Base-by-base conservation (phyloP, 2,329 filamentous ascomycete species). In the Penicillium verrucosum region DNA sequence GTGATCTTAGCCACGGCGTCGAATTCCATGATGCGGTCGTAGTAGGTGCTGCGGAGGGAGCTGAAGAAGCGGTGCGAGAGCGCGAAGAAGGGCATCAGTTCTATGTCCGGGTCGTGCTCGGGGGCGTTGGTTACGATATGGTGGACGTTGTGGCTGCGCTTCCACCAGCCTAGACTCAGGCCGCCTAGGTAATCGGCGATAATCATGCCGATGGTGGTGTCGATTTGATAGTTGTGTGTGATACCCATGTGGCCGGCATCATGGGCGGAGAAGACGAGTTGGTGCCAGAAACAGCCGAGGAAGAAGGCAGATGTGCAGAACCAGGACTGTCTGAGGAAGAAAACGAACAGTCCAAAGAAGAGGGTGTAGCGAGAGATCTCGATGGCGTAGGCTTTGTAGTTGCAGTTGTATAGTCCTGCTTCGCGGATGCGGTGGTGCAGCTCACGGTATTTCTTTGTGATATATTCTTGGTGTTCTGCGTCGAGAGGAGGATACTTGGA, bases 201-300 rank as follows among this genome's bases (percentile, higher is more conserved):
- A 63, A 94, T 77, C 69, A 97, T 96, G 49, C 91, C 92, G 59
- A 97, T 90, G 49, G 87, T 80, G 2, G 87, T 89, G 73, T 97
- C 94, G 34, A 85, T 75, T 46, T 88, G 85, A 70, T 92, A 97
- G 70, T 87, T 81, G 75, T 97, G 93, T 1, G 93, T 97, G 65
- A 97, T 96, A 64, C 90, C 93, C 88, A 96, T 95, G 74, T 97
- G 93, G 2, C 90, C 92, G 23, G 92, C 90, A 78, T 97, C 93
- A 71, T 97, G 93, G 56, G 89, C 93, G 1, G 87, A 86, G 70
- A 97, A 97, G 49, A 92, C 88, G 9, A 97, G 81, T 71, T 97
- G 93, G 68, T 97, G 92, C 92, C 93, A 97, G 69, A 95, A 83
- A 59, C 83, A 80, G 27, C 92, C 93, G 3, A 97, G 79, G 66